Conservation (phyloP, 805 yeast genomes). For the Candida golubevii region DNA sequence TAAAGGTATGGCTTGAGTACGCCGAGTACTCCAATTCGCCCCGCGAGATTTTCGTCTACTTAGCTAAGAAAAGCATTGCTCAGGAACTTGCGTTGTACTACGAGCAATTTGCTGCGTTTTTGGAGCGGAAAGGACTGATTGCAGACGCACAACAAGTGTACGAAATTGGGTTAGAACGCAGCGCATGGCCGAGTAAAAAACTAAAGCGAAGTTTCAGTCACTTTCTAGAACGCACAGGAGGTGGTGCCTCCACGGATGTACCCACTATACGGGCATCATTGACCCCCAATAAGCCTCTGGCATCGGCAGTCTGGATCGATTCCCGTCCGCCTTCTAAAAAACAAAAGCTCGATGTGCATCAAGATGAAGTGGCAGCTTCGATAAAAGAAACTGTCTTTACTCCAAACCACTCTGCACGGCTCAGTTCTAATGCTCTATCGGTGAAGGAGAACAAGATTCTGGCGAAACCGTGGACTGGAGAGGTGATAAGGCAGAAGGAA, state of each 20-base stretch:
- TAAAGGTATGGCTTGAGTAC: conserved; percentile 78
- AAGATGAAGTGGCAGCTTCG: conserved; percentile 8
- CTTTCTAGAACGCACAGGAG: conserved; percentile 28
- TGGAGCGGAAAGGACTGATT: conserved; percentile 48
- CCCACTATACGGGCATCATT: conserved; percentile 5
- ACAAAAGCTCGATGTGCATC: conserved; percentile 38
- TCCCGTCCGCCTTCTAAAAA: conserved; percentile 12
- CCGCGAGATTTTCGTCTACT: conserved; percentile 62
- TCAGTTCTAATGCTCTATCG: conserved; percentile 37
- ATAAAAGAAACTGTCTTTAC: conserved; percentile 19
- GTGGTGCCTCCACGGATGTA: neutral
- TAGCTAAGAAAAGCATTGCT: conserved; percentile 73
- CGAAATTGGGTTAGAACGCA: conserved; percentile 49
- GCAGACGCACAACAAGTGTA: conserved; percentile 58
- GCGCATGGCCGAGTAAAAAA: conserved; percentile 60
- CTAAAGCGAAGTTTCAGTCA: conserved; percentile 35
- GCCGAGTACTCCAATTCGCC: conserved; percentile 66
- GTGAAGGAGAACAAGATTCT: conserved; percentile 60
- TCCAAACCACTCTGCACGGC: conserved; percentile 39
- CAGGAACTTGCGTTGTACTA: conserved; percentile 61
- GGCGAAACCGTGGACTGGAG: conserved; percentile 63
- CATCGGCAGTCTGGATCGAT: conserved; percentile 9
- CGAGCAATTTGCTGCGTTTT: conserved; percentile 67
- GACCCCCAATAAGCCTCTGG: conserved; percentile 17
- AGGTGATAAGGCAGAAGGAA: conserved; percentile 45